Evolutionary conservation across 345 rosid genomes (phyloP).

Genomic region (Syzygium grande): DNA sequence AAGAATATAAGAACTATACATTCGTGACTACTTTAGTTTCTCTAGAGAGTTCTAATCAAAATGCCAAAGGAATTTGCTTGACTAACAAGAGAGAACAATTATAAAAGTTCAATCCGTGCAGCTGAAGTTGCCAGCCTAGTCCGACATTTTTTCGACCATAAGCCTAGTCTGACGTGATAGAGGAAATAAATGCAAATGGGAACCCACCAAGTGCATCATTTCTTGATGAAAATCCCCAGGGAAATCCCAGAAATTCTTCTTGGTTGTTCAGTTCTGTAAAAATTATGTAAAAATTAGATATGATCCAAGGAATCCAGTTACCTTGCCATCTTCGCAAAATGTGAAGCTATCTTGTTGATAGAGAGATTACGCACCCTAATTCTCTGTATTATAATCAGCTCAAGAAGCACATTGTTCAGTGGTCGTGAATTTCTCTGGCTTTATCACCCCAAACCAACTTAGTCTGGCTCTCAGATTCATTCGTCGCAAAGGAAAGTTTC

Average conservation of each 20-base stretch:
- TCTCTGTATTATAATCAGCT: neutral
- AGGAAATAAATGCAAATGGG: neutral
- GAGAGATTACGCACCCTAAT: neutral
- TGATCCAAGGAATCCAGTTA: neutral
- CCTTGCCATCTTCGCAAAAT: neutral
- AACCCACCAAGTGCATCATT: neutral
- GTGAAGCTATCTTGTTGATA: neutral
- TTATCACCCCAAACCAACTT: constrained; percentile 70
- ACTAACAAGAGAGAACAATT: neutral
- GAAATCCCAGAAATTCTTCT: neutral
- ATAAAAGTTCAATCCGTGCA: neutral
- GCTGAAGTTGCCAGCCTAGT: neutral
- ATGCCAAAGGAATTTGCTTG: neutral
- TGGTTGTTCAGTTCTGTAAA: neutral
- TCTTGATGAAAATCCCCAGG: neutral
- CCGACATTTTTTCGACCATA: neutral
- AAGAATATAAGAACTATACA: neutral
- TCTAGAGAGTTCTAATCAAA: neutral
- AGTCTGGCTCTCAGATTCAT: constrained; percentile 56
- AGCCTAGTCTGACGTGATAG: neutral
- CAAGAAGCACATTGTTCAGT: neutral
- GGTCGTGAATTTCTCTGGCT: constrained; percentile 2
- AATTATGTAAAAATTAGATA: neutral
- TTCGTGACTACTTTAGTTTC: neutral
- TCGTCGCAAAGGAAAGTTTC: constrained; percentile 49